phyloP scores from a whole-genome alignment of 352 stramenopile genomes.

The Pythium volutum region DNA sequence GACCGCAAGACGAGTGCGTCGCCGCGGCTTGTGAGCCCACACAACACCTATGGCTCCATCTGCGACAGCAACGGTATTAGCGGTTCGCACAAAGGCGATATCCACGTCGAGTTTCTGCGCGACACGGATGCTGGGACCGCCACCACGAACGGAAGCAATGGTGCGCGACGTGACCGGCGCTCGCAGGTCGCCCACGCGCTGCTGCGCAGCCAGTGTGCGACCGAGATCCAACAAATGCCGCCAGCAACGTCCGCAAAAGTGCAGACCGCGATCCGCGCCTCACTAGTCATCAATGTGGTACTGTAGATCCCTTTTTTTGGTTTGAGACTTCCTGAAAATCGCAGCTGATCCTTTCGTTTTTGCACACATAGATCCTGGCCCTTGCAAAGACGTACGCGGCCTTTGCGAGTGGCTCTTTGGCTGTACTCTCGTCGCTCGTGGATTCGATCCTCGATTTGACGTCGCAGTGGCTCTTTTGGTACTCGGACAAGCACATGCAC shows the following conservation, averaged over 20 bases:
- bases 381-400: slow-evolving; percentile 74
- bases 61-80: not conserved
- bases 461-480: slow-evolving; percentile 92
- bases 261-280: slow-evolving; percentile 67
- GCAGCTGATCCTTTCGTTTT: not conserved
- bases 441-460: slow-evolving; percentile 94
- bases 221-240: slow-evolving; percentile 40
- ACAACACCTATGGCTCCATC: slow-evolving; percentile 17
- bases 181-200: slow-evolving; percentile 76
- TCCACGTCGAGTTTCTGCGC: slow-evolving; percentile 2
- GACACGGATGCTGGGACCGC: not conserved
- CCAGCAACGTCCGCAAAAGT: slow-evolving; percentile 45
- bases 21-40: not conserved
- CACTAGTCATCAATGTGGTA: slow-evolving; percentile 69
- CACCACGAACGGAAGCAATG: not conserved
- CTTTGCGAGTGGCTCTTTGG: slow-evolving; percentile 87
- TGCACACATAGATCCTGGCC: slow-evolving; percentile 42
- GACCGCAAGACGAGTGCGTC: slow-evolving; percentile 10
- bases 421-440: slow-evolving; percentile 92
- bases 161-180: slow-evolving; percentile 21
- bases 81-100: not conserved
- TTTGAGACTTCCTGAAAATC: not conserved
- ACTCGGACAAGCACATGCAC: slow-evolving; percentile 92
- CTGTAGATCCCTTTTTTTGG: slow-evolving; percentile 12
- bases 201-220: slow-evolving; percentile 55